These are phyloP conservation scores for Arxiozyma slooffiae DNA, from an alignment of 1,139 yeast species.

Conservation along the genomic window DNA sequence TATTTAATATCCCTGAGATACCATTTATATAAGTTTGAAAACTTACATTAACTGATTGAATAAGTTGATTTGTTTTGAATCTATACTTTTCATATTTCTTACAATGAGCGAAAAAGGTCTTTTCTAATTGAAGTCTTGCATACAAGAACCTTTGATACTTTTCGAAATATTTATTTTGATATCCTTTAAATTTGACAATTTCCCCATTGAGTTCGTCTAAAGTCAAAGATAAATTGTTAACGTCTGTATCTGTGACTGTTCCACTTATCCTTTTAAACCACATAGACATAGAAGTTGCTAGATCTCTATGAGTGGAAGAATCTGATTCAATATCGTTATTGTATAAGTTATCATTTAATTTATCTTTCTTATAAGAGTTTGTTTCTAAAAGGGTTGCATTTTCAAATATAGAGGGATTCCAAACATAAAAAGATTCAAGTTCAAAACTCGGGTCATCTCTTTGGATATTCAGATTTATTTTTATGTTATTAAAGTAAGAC, in stretches of 20 bases:
- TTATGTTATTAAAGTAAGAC: neutral
- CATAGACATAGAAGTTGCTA: constrained; percentile 2
- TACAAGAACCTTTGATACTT: constrained; percentile 12
- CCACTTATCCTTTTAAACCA: constrained; percentile 9
- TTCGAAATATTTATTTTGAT: constrained; percentile 7
- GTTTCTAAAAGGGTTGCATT: neutral
- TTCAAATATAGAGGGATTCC: constrained; percentile 6
- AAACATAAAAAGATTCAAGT: constrained; percentile 6
- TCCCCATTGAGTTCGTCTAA: constrained; percentile 1
- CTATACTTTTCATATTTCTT: constrained; percentile 3
- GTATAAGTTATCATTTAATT: constrained; percentile 4
- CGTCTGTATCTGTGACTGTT: neutral
- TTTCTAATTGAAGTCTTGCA: constrained; percentile 15
- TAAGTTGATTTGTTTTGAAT: neutral
- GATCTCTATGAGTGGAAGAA: neutral
- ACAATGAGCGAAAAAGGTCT: constrained; percentile 7
- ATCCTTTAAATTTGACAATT: neutral
- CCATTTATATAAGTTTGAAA: neutral
- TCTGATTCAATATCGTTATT: neutral
- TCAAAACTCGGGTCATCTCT: neutral
- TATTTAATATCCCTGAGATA: neutral
- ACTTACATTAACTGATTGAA: neutral
- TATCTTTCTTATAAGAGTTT: neutral
- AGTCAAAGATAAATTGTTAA: neutral
- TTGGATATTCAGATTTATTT: neutral